phyloP scores from a whole-genome alignment of 257 asterid species.

The Salvia hispanica region DNA sequence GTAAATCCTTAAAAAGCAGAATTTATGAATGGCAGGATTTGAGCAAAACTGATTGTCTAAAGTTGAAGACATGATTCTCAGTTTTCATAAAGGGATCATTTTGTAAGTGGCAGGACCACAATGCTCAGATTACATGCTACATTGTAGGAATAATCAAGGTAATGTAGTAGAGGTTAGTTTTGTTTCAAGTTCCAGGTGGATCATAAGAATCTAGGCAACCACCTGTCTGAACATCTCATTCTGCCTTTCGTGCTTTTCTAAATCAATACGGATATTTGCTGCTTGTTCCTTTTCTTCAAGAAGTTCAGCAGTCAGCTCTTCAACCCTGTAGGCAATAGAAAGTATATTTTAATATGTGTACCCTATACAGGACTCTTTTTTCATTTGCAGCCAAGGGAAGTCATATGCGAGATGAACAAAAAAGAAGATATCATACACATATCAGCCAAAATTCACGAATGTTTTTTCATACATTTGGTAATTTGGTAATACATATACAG shows the following conservation, averaged over 20 bases:
- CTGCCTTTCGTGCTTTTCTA: conserved; percentile 55
- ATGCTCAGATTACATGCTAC: conserved; percentile 11
- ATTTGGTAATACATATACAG: neutral
- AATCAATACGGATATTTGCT: conserved; percentile 48
- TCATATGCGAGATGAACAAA: conserved; percentile 25
- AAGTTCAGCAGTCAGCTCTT: conserved; percentile 64
- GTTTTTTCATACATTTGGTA: conserved; percentile 4
- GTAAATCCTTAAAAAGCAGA: conserved; percentile 20
- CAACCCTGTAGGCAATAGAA: conserved; percentile 54
- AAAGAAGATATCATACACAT: conserved; percentile 18
- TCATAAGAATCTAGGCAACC: conserved; percentile 25
- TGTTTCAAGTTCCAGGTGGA: conserved; percentile 15
- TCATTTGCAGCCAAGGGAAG: conserved; percentile 22
- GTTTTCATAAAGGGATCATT: conserved; percentile 6
- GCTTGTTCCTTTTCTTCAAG: conserved; percentile 60
- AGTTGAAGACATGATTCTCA: conserved; percentile 10
- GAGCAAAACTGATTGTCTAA: conserved; percentile 13
- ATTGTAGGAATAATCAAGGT: conserved; percentile 11
- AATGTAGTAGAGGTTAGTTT: conserved; percentile 8
- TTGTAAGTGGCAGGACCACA: conserved; percentile 22
- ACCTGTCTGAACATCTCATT: conserved; percentile 72
- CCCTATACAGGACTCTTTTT: conserved; percentile 4
- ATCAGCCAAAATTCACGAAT: neutral
- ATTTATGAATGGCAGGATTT: conserved; percentile 22
- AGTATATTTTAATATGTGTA: conserved; percentile 13